Conservation (phyloP, 164 flowering plant genomes). For the Umbilicus rupestris region DNA sequence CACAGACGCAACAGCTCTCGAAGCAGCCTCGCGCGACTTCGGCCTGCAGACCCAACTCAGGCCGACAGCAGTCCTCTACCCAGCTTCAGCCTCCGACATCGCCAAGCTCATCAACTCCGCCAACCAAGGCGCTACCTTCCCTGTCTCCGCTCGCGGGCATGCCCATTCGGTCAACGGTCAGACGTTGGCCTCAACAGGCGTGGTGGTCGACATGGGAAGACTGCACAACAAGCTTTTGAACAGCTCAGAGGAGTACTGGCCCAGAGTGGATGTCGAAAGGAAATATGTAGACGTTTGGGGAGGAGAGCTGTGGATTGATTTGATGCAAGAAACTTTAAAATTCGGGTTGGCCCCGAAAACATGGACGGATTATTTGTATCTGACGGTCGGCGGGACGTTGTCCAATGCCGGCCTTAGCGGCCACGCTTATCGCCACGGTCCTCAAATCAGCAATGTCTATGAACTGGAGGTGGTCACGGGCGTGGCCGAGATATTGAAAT, state of each 20-base stretch:
- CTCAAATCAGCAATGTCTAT: slow-evolving; percentile 37
- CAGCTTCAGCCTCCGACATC: slow-evolving; percentile 2
- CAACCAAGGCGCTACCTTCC: background rate
- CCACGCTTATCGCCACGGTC: slow-evolving; percentile 37
- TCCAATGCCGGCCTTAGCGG: slow-evolving; percentile 48
- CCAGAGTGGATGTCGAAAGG: slow-evolving; percentile 8
- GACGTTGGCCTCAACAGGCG: slow-evolving; percentile 30
- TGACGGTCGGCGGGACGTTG: slow-evolving; percentile 39
- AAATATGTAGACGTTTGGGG: slow-evolving; percentile 37
- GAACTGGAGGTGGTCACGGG: slow-evolving; percentile 40
- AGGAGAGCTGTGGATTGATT: slow-evolving; percentile 33
- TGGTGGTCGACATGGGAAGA: slow-evolving; percentile 29
- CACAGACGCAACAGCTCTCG: background rate
- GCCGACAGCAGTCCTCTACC: slow-evolving; percentile 2
- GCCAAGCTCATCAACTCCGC: background rate
- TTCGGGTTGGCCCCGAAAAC: slow-evolving; percentile 31
- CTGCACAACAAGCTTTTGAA: slow-evolving; percentile 15
- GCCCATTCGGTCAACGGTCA: slow-evolving; percentile 37
- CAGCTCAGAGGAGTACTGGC: background rate
- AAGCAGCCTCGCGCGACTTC: background rate
- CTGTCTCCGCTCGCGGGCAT: slow-evolving; percentile 29
- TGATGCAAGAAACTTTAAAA: slow-evolving; percentile 23
- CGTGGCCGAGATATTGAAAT: slow-evolving; percentile 27
- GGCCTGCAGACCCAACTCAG: background rate
- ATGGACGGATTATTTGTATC: slow-evolving; percentile 41